phyloP scores from a whole-genome alignment of 2,329 filamentous ascomycete species.

The Allantophomopsis lycopodina region DNA sequence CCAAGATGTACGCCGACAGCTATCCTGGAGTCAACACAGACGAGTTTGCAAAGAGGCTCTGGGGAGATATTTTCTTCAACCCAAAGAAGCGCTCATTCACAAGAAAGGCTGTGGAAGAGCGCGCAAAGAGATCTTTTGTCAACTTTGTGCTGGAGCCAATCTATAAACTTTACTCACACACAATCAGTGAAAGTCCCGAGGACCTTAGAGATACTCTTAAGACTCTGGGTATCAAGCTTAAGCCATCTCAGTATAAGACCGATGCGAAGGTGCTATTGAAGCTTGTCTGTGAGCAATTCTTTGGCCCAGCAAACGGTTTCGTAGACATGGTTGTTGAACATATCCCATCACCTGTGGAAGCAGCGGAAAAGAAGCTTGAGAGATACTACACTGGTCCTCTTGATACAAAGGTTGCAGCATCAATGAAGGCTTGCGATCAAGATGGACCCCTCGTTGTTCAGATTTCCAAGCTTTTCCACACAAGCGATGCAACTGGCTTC shows the following conservation, averaged over 20 bases:
- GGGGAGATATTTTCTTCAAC: slow-evolving; percentile 97
- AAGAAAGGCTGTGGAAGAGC: slow-evolving; percentile 69
- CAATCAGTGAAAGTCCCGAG: slow-evolving; percentile 78
- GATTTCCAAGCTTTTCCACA: slow-evolving; percentile 86
- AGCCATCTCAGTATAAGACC: slow-evolving; percentile 81
- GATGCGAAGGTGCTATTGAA: slow-evolving; percentile 84
- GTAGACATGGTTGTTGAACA: slow-evolving; percentile 92
- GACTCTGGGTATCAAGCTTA: slow-evolving; percentile 70
- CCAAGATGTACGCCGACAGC: slow-evolving; percentile 88
- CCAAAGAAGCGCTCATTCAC: slow-evolving; percentile 83
- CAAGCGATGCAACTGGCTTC: slow-evolving; percentile 81
- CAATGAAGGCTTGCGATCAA: slow-evolving; percentile 73
- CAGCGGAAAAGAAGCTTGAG: slow-evolving; percentile 63
- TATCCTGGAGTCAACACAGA: slow-evolving; percentile 70
- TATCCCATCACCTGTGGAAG: slow-evolving; percentile 73
- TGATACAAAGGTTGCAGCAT: slow-evolving; percentile 65
- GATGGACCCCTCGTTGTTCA: slow-evolving; percentile 88
- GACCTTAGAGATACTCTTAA: slow-evolving; percentile 70
- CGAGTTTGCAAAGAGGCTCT: slow-evolving; percentile 75
- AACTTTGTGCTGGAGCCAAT: slow-evolving; percentile 93
- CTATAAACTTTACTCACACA: slow-evolving; percentile 94
- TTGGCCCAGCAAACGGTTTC: slow-evolving; percentile 77
- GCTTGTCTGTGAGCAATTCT: slow-evolving; percentile 88
- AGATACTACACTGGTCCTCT: slow-evolving; percentile 85
- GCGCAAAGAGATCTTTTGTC: slow-evolving; percentile 75